Base-by-base conservation (phyloP, 2,329 filamentous ascomycete species). In the Capronia epimyces region DNA sequence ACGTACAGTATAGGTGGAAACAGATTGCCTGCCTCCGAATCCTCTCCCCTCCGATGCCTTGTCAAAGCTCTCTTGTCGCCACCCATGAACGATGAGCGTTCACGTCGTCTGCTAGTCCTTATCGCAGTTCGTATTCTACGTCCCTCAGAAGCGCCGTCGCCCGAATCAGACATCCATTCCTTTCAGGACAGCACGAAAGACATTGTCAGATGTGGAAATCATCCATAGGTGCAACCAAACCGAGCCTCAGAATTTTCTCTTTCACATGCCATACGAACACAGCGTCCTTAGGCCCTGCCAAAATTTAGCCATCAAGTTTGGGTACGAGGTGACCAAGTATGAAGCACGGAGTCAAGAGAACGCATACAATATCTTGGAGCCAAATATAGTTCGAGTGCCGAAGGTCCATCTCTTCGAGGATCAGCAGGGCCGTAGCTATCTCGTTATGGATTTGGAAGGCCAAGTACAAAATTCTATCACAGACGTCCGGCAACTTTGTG, bases 361-460 rank as follows among this genome's bases (percentile, higher is more conserved):
- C 13, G 43, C 43, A 4, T 46, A 46, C 29, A 25, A 46, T 6
- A 37, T 46, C 15, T 24, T 46, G 29, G 43, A 49, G 25, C 46
- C 43, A 16, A 15, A 34, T 8, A 49, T 49, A 13, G 47, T 45
- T 45, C 40, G 41, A 37, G 47, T 44, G 20, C 47, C 47, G 15
- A 25, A 50, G 41, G 47, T 50, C 9, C 44, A 50, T 45, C 45
- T 36, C 31, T 50, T 50, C 42, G 18, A 50, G 36, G 47, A 50
- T 20, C 3, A 24, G 40, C 39, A 27, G 15, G 47, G 40, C 29
- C 34, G 47, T 34, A 40, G 47, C 29, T 37, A 50, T 24, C 40
- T 50, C 40, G 20, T 45, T 40, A 50, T 50, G 41, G 41, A 45
- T 24, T 36, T 50, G 47, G 27, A 29, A 12, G 47, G 47, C 39